phyloP scores from a whole-genome alignment of 495 filamentous ascomycete genomes.

The Penicillium paradoxum region DNA sequence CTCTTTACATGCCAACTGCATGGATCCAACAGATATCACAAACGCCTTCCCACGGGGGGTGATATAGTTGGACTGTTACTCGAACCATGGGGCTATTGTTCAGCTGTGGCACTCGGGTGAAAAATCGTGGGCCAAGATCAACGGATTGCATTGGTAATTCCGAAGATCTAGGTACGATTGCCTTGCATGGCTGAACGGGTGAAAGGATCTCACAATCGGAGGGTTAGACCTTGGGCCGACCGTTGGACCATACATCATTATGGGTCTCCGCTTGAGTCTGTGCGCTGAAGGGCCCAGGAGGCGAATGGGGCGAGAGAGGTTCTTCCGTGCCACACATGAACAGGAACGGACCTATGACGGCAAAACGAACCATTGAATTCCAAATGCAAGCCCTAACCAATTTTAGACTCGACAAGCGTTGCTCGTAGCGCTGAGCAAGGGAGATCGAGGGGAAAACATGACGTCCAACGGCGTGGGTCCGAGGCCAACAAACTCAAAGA shows the following conservation, averaged over 20 bases:
- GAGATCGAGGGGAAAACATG: constrained; percentile 2
- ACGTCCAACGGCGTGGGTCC: constrained; percentile 9
- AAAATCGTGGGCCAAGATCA: not conserved
- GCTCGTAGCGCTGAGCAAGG: not conserved
- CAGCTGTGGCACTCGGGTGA: not conserved
- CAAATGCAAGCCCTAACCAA: not conserved
- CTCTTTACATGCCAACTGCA: constrained; percentile 15
- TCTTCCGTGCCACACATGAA: not conserved
- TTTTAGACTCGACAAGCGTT: not conserved
- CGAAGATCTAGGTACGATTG: constrained; percentile 22
- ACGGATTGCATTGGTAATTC: constrained; percentile 6
- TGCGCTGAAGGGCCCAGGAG: constrained; percentile 6
- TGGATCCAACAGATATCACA: not conserved
- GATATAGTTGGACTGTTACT: not conserved
- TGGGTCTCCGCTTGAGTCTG: constrained; percentile 17
- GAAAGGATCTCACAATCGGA: constrained; percentile 1
- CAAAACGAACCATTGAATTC: no score
- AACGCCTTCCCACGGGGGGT: not conserved
- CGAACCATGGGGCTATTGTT: not conserved
- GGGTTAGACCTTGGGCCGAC: constrained; percentile 15
- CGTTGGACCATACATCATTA: constrained; percentile 22
- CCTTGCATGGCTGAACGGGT: constrained; percentile 8
- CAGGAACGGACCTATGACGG: not conserved
- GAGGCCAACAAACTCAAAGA: constrained; percentile 3
- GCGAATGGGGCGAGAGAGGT: not conserved